Evolutionary conservation across 2,329 filamentous ascomycete species (phyloP), one percentile per base, ranked within the genome.

Genomic region (Fusarium marasasianum): DNA sequence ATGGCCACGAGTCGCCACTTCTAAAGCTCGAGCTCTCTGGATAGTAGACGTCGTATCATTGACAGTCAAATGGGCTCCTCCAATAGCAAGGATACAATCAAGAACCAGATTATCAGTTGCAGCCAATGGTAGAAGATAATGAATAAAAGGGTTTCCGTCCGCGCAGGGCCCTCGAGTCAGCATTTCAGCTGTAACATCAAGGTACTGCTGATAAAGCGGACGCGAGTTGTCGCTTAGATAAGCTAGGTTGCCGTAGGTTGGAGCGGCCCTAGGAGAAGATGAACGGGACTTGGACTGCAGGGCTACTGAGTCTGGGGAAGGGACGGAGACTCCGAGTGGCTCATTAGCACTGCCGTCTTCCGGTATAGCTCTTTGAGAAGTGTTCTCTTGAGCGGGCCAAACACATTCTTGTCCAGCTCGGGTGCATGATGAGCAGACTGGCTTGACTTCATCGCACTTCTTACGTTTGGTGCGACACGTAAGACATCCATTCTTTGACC

Each of bases 391-490:
- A 8, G 13, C 12, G 15, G 63, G 65, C 65, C 65, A 68, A 20
- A 33, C n/a, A 22, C 65, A 68, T 9, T 68, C 65, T 29, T 48
- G 37, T 1, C 31, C 29, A 1, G 63, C 26, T 9, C 63, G 41
- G 22, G 12, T 54, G 26, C 65, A 68, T 17, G 54, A 43, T 4
- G 54, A 26, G 40, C 65, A 61, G 10, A 45, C n/a, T 35, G 51
- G 58, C 8, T 64, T 69, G 17, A 63, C 37, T 22, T 70, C 67
- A 18, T 70, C 67, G 13, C 67, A 69, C 37, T 69, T 69, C 43
- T 69, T 69, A 14, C 64, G 66, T n/a, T 69, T 69, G 11, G 48
- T 35, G 1, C 66, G 66, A 22, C 66, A 69, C 2, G 48, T 51
- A 3, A 69, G 33, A 43, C 66, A 69, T 0, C 66, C 66, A 37